These are phyloP conservation scores for Tubosaeta sp. DNA, from an alignment of 768 basidiomycete species.

Conservation along the genomic window DNA sequence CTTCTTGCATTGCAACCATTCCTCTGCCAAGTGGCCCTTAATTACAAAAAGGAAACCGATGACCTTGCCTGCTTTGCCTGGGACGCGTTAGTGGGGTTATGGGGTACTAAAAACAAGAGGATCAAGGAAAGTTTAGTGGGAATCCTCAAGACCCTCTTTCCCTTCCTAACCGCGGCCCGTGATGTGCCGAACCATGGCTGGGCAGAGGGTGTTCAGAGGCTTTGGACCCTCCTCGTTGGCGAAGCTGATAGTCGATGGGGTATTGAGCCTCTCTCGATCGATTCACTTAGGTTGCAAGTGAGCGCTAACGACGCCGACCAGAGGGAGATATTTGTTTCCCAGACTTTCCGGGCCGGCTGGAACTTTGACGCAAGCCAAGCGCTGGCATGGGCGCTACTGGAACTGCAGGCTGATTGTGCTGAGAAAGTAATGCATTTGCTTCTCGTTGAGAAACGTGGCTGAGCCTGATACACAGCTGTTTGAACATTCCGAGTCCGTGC, in stretches of 20 bases:
- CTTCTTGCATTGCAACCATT: constrained; percentile 63
- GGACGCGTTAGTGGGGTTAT: constrained; percentile 61
- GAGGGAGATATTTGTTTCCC: constrained; percentile 49
- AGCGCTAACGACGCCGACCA: constrained; percentile 14
- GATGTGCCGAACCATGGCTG: constrained; percentile 34
- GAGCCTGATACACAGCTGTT: constrained; percentile 46
- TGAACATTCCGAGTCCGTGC: constrained; percentile 53
- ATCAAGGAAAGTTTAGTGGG: constrained; percentile 78
- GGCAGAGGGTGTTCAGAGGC: constrained; percentile 44
- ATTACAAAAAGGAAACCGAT: constrained; percentile 55
- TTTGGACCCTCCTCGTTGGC: constrained; percentile 53
- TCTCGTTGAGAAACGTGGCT: constrained; percentile 1
- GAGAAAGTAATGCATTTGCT: constrained; percentile 45
- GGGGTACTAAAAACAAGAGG: constrained; percentile 72
- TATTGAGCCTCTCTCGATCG: constrained; percentile 59
- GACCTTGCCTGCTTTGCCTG: constrained; percentile 61
- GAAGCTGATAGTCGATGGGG: constrained; percentile 66
- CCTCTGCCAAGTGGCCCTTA: constrained; percentile 75
- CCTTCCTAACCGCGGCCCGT: constrained; percentile 52
- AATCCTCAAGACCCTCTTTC: constrained; percentile 68
- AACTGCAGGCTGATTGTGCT: constrained; percentile 77
- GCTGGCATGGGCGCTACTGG: constrained; percentile 71
- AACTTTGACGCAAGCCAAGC: constrained; percentile 69
- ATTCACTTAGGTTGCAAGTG: constrained; percentile 55
- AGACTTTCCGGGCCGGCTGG: constrained; percentile 69